Evolutionary conservation across 148 eudicot species (phyloP), one percentile per base, ranked within the genome.

Genomic region (Vaccinium darrowii): DNA sequence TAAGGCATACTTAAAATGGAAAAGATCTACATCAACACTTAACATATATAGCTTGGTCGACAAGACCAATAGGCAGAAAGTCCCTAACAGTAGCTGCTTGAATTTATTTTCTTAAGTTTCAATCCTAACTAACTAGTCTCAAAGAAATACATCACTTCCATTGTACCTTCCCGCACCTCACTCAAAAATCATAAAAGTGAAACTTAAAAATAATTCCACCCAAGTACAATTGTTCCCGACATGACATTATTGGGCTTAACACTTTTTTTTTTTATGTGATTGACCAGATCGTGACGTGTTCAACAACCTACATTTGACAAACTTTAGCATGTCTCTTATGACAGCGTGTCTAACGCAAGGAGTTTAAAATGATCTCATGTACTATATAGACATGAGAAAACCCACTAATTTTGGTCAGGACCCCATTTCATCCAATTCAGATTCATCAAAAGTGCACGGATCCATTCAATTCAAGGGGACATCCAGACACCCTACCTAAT

Each of bases 1-100:
- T 72, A 54, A 88, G 72, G 39, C 27, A 78, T 74, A 67, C 71
- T 79, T 39, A 69, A 83, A 56, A 82, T 18, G 47, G 23, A 71
- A 25, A 60, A 80, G n/a, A 75, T 27, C 15, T 9, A 8, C 23
- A 23, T 16, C 76, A 63, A 84, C 16, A 18, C 9, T 33, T 0
- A 0, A 73, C 10, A 39, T 16, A 36, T 8, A 36, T 16, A 18
- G 77, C n/a, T 36, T 39, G 77, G 80, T 23, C 10, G 33, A 63
- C 69, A 62, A 8, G 72, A 16, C 27, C 72, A 67, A 67, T 23
- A 67, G 72, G 30, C 4, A 13, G 72, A 67, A 67, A 67, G 4
- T 62, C 67, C 19, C 11, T 67, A 4, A 4, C 11, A 67, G 1
- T 25, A 11, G 73, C 73, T 25, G 73, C 73, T 67, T 25, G 6